Conservation (phyloP, 1,284 basidiomycete genomes). For the Cryptococcus hybrid region DNA sequence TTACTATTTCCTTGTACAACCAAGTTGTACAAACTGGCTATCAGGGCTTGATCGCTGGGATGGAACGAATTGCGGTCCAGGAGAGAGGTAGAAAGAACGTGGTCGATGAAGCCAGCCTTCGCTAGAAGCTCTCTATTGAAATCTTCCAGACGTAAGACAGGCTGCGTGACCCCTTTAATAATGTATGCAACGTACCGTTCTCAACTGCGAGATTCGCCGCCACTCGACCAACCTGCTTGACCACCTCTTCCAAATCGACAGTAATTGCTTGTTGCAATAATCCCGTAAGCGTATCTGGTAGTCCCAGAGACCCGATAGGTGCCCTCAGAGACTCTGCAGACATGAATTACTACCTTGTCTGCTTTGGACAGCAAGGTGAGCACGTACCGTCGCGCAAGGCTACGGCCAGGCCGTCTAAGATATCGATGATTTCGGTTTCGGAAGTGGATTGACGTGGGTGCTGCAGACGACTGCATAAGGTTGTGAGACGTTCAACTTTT, state of each 20-base stretch:
- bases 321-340: not conserved
- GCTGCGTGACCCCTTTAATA: not conserved
- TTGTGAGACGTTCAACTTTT: no score
- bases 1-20: constrained; percentile 28
- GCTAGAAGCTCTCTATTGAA: constrained; percentile 21
- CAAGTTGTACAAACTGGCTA: constrained; percentile 37
- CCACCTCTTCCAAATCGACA: not conserved
- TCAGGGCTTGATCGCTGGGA: constrained; percentile 13
- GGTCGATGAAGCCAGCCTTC: constrained; percentile 15
- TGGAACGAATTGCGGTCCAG: not conserved
- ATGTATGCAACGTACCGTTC: constrained; percentile 4
- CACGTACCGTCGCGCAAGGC: constrained; percentile 22
- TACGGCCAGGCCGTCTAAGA: constrained; percentile 16
- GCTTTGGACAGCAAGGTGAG: not conserved
- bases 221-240: constrained; percentile 33
- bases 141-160: constrained; percentile 15
- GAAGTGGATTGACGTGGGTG: no score
- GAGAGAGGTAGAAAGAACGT: not conserved
- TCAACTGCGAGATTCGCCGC: constrained; percentile 41
- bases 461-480: no score
- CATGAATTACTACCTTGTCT: not conserved
- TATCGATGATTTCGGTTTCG: no score
- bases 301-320: not conserved
- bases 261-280: not conserved
- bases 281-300: not conserved